Base-by-base conservation (phyloP, 257 asterid genomes). In the Leonotis leonurus region DNA sequence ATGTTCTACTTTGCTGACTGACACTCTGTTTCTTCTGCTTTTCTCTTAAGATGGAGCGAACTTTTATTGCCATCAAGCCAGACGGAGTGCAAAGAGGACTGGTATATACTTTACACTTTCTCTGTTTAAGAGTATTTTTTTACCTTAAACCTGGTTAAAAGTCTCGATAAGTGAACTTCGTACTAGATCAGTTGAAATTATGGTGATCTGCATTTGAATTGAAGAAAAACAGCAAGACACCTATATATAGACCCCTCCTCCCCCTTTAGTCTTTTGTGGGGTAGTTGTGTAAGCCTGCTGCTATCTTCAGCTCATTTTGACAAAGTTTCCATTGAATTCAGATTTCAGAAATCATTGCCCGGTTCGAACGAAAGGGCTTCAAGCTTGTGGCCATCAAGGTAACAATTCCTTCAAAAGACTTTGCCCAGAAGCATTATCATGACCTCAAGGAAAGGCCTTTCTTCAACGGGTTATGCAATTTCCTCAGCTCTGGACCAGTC, bases 401-500 rank as follows among this genome's bases (percentile, higher is more conserved):
- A 66, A 71, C 81, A 73, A 56, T 89, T 71, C 99, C 99, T 71
- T 70, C 99, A 27, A 93, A 93, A 86, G 90, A 72, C 36, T 93
- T 93, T 44, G 96, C 97, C 41, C 18, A 82, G 86, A 80, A 84
- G 74, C 99, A 93, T 62, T 93, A 93, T 53, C 97, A 93, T 27
- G 97, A 93, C 83, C 96, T 93, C 72, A 82, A 67, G 69, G 97
- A 87, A 62, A 84, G 97, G 62, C 96, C 99, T 48, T 93, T 93
- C 90, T 93, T 89, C 56, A 74, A 75, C 46, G 97, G 99, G 60
- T 67, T 93, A 73, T 93, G 99, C 44, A 95, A 93, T 73, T 90
- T 93, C 89, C 93, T 93, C 45, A 87, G 99, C 92, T 93, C 99
- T 36, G 99, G 96, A 71, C 99, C 99, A 56, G 99, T 93, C 54